Evolutionary conservation across 306 rosid species (phyloP).

Genomic region (Malus sylvestris): DNA sequence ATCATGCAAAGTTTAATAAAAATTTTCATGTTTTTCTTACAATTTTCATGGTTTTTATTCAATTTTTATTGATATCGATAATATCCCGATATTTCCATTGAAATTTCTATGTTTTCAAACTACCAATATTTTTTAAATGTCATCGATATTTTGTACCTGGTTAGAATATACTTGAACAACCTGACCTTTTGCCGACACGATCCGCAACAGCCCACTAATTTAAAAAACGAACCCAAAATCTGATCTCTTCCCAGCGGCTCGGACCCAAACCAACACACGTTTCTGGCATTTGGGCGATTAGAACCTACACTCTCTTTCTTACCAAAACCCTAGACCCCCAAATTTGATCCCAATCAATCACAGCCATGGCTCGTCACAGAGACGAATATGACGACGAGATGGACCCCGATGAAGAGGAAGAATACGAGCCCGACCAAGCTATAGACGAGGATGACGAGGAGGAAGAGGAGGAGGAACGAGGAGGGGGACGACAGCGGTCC

Average conservation of each 20-base stretch:
- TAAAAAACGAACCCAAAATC: background rate
- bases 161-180: background rate
- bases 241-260: background rate
- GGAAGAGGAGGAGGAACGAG: slow-evolving; percentile 30
- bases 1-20: too few relatives aligned
- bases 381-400: slow-evolving; percentile 46
- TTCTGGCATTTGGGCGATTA: background rate
- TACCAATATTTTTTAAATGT: too few relatives aligned
- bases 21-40: too few relatives aligned
- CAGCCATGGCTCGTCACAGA: slow-evolving; percentile 48
- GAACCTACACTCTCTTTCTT: background rate
- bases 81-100: too few relatives aligned
- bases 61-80: too few relatives aligned
- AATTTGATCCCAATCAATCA: background rate
- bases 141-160: too few relatives aligned
- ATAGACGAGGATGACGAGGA: slow-evolving; percentile 55
- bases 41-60: too few relatives aligned
- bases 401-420: slow-evolving; percentile 71
- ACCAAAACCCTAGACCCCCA: slow-evolving; percentile 9
- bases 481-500: slow-evolving; percentile 30
- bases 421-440: slow-evolving; percentile 46
- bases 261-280: background rate
- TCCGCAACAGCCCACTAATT: background rate
- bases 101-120: too few relatives aligned
- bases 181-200: background rate